Conservation (phyloP, 1,284 basidiomycete genomes). For the Cerrena zonata region DNA sequence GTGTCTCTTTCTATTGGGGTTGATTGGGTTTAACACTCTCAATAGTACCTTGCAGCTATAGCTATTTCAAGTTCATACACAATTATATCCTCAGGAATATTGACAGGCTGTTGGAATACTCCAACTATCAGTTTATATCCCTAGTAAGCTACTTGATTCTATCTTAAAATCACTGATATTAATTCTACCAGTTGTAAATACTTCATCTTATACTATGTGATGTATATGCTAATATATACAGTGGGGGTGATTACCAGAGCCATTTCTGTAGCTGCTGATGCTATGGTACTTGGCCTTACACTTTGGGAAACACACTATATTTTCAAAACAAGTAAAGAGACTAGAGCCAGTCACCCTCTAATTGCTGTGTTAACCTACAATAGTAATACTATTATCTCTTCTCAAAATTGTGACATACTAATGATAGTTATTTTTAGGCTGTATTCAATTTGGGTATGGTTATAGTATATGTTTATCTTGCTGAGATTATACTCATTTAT, state of each 20-base stretch:
- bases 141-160: not conserved
- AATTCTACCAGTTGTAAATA: not conserved
- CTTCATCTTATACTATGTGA: not conserved
- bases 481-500: not conserved
- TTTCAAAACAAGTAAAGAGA: not conserved
- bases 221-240: not conserved
- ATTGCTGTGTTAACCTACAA: not conserved
- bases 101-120: not conserved
- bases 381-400: not conserved
- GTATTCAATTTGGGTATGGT: not conserved
- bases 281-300: not conserved
- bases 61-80: not conserved
- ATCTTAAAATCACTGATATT: not conserved
- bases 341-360: not conserved
- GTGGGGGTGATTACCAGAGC: not conserved
- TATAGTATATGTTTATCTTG: not conserved
- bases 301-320: not conserved
- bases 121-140: not conserved
- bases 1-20: not conserved
- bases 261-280: not conserved
- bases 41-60: not conserved
- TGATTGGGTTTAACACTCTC: not conserved
- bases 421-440: not conserved
- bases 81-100: not conserved
- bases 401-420: not conserved